Evolutionary conservation across 2,329 filamentous ascomycete species (phyloP).

Genomic region (Raffaelea ambrosiae): DNA sequence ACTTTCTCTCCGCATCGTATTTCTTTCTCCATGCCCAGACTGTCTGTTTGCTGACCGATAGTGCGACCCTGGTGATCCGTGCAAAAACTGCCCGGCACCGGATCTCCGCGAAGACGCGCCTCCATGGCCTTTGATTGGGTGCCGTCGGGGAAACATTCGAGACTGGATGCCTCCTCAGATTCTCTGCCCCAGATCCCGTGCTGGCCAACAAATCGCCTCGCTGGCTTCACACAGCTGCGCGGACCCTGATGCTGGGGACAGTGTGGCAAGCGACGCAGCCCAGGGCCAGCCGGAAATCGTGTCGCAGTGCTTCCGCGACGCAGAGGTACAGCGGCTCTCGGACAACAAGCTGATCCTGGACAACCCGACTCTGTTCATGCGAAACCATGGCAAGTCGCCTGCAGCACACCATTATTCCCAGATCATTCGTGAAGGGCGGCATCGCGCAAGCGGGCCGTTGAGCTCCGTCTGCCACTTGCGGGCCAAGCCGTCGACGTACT

Average conservation of each 20-base stretch:
- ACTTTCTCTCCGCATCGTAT: not conserved
- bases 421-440: conserved; percentile 19
- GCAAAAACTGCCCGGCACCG: conserved; percentile 20
- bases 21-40: conserved; percentile 1
- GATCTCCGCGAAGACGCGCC: conserved; percentile 21
- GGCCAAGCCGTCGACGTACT: conserved; percentile 14
- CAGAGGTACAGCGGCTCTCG: conserved; percentile 18
- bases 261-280: not conserved
- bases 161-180: conserved; percentile 17
- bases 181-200: conserved; percentile 16
- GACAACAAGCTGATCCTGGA: conserved; percentile 22
- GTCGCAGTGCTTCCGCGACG: conserved; percentile 16
- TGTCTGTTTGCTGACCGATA: too few species aligned
- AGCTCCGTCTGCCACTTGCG: conserved; percentile 12
- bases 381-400: conserved; percentile 13
- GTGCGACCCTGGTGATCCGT: conserved; percentile 19
- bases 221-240: too few species aligned
- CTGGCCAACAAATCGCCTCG: conserved; percentile 5
- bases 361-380: conserved; percentile 15
- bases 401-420: conserved; percentile 14
- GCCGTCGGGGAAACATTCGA: conserved; percentile 19
- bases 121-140: conserved; percentile 22
- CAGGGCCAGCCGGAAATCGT: conserved; percentile 11
- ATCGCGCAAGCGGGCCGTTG: conserved; percentile 16
- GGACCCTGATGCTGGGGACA: conserved; percentile 5